Conservation (phyloP, 179 eudicot genomes). For the Beta lomatogona region DNA sequence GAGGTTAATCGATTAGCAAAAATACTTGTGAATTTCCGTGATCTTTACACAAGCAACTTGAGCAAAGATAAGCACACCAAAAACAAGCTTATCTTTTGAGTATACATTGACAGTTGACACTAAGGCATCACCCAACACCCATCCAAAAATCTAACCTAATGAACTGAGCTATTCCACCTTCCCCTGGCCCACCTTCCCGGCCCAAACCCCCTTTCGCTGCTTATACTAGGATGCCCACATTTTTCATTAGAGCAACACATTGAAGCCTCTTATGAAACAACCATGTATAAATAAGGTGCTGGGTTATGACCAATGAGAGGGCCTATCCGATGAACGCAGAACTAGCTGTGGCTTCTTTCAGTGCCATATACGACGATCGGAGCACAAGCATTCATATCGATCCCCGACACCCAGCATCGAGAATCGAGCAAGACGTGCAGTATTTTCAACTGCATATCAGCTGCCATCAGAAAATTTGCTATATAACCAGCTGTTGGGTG, state of each 20-base stretch:
- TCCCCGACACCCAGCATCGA: conserved; percentile 5
- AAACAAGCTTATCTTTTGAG: conserved; percentile 35
- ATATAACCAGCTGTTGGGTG: background rate
- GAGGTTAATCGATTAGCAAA: conserved; percentile 18
- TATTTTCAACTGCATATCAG: background rate
- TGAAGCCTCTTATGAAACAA: background rate
- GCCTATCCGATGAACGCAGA: background rate
- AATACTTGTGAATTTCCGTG: conserved; percentile 13
- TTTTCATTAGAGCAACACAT: background rate
- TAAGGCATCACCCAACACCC: conserved; percentile 15
- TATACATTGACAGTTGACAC: conserved; percentile 20
- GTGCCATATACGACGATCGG: background rate
- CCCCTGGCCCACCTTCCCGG: background rate
- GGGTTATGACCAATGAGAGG: background rate
- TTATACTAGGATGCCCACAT: background rate
- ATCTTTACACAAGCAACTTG: conserved; percentile 25
- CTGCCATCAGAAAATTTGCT: conserved; percentile 10
- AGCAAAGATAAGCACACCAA: conserved; percentile 32
- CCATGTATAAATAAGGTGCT: background rate
- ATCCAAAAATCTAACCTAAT: conserved; percentile 14
- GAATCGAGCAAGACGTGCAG: background rate
- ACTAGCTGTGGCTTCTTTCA: background rate
- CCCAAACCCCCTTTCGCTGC: background rate
- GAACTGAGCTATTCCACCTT: background rate
- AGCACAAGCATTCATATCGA: background rate